Evolutionary conservation across 371 early-diverging fungal species (phyloP).

Genomic region (Basidiobolus meristosporus): DNA sequence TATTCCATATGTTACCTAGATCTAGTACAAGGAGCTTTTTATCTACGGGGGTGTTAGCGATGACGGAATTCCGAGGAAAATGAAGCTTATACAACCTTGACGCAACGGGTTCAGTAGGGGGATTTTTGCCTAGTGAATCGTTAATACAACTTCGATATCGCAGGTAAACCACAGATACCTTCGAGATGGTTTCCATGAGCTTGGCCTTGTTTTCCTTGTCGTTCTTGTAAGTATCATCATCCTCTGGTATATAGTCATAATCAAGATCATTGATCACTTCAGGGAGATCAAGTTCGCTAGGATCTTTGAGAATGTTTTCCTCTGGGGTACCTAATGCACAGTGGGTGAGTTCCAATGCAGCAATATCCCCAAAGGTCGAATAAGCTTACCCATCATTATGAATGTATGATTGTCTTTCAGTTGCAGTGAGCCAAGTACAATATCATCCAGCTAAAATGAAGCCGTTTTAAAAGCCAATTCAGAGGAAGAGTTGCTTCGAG

Average conservation of each 20-base stretch:
- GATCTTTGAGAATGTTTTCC: constrained; percentile 16
- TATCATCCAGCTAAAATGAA: no score
- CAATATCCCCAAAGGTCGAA: no score
- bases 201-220: constrained; percentile 9
- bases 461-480: no score
- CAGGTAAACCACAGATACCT: constrained; percentile 5
- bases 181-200: constrained; percentile 11
- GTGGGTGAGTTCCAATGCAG: background rate
- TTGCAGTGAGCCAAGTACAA: no score
- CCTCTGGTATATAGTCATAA: constrained; percentile 17
- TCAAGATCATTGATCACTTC: constrained; percentile 21
- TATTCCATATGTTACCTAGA: constrained; percentile 8
- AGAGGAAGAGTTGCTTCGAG: no score
- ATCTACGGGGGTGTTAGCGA: constrained; percentile 6
- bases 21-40: constrained; percentile 36
- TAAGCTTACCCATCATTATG: no score
- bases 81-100: constrained; percentile 4
- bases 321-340: constrained; percentile 11
- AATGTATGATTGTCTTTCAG: no score
- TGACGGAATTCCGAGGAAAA: no score
- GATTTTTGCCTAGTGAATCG: constrained; percentile 15
- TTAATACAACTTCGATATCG: background rate
- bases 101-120: constrained; percentile 22
- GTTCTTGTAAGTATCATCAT: constrained; percentile 10
- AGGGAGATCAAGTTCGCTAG: constrained; percentile 13